A percentile compares a stretch with the other conserved stretches of the same genome.
These are phyloP conservation scores for Artemisia annua DNA, from an alignment of 129 eudicot genomes.

Conservation along the genomic window DNA sequence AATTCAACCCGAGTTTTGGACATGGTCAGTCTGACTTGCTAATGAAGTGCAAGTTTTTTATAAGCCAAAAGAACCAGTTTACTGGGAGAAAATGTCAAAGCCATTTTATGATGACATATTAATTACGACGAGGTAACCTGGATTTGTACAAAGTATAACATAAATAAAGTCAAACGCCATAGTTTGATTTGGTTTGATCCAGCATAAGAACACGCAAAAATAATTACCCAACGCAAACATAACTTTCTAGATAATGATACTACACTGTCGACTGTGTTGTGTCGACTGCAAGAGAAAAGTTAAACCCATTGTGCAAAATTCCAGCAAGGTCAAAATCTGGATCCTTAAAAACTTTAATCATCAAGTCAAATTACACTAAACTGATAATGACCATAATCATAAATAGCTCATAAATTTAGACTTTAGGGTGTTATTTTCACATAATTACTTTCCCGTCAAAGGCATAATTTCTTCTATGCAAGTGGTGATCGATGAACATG, in stretches of 20 bases:
- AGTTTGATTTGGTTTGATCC: too few relatives aligned
- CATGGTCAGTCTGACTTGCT: conserved; percentile 19
- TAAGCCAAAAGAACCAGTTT: conserved; percentile 1
- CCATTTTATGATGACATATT: background rate
- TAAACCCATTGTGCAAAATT: conserved; percentile 21
- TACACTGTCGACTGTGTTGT: too few relatives aligned
- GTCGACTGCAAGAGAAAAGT: background rate
- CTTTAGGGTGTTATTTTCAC: conserved; percentile 1
- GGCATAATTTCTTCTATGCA: conserved; percentile 37
- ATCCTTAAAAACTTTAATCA: conserved; percentile 4
- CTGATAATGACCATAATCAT: conserved; percentile 17
- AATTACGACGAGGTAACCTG: too few relatives aligned
- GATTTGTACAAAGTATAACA: too few relatives aligned
- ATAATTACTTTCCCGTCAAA: conserved; percentile 19
- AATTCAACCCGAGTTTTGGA: conserved; percentile 22
- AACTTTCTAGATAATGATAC: too few relatives aligned
- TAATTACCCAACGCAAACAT: too few relatives aligned
- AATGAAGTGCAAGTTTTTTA: background rate
- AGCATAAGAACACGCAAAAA: too few relatives aligned
- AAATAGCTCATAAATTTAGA: conserved; percentile 24
- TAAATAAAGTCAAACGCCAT: too few relatives aligned
- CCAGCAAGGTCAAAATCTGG: conserved; percentile 39
- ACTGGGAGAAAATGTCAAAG: background rate
- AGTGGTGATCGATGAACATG: conserved; percentile 68
- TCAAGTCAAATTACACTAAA: conserved; percentile 28